These are phyloP conservation scores for Hypoxylon trugodes DNA, from an alignment of 495 filamentous ascomycete species.

Conservation along the genomic window DNA sequence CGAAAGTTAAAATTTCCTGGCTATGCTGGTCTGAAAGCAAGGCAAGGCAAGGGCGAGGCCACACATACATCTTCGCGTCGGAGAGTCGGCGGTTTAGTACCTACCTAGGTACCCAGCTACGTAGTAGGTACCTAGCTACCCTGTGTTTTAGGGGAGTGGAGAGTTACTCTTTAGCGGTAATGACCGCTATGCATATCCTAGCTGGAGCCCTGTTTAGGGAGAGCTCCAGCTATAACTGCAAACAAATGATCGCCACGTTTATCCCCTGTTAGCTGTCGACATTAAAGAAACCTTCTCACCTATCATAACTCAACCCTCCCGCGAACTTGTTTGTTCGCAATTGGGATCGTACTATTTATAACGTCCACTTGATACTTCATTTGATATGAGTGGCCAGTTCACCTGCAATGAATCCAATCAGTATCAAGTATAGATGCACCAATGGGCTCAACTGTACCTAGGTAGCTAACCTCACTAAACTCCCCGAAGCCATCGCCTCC, in stretches of 20 bases:
- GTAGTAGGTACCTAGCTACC: conserved; percentile 4
- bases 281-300: not conserved
- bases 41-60: conserved; percentile 25
- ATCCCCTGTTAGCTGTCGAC: conserved; percentile 10
- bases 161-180: conserved; percentile 3
- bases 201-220: conserved; percentile 18
- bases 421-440: no score
- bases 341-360: no score
- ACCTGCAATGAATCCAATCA: no score
- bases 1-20: conserved; percentile 12
- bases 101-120: no score
- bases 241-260: conserved; percentile 9
- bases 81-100: no score
- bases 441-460: no score
- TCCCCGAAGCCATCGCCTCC: no score
- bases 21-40: conserved; percentile 11
- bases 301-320: no score
- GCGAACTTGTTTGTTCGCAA: no score
- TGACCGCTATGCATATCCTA: not conserved
- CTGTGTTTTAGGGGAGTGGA: conserved; percentile 3
- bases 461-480: no score
- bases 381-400: no score
- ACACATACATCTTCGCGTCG: conserved; percentile 25
- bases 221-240: not conserved
- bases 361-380: no score